These are phyloP conservation scores for Pichia sp. DNA, from an alignment of 1,139 yeast species.

Conservation along the genomic window DNA sequence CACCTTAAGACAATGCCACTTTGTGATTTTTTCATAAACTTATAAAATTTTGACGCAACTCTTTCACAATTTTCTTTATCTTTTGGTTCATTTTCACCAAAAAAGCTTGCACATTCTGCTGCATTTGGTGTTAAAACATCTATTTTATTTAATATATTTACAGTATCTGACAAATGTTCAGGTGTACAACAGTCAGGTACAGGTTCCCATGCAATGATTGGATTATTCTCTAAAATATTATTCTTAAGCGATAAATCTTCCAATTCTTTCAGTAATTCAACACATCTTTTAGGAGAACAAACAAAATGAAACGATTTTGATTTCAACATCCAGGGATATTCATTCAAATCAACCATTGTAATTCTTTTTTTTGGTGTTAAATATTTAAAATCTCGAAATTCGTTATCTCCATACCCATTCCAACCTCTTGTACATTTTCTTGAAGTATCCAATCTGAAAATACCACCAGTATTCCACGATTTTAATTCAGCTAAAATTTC, in stretches of 20 bases:
- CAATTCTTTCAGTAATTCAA: constrained; percentile 6
- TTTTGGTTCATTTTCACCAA: constrained; percentile 41
- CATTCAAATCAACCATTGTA: constrained; percentile 50
- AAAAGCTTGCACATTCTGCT: constrained; percentile 65
- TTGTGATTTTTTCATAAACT: constrained; percentile 32
- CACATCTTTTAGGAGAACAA: constrained; percentile 62
- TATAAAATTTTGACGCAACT: constrained; percentile 39
- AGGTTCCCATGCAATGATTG: constrained; percentile 74
- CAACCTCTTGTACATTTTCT: constrained; percentile 77
- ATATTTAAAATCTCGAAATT: constrained; percentile 52
- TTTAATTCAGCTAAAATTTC: constrained; percentile 40
- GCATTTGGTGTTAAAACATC: constrained; percentile 77
- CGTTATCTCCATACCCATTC: constrained; percentile 62
- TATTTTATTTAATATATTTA: constrained; percentile 39
- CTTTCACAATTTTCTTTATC: constrained; percentile 33
- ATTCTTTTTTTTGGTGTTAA: constrained; percentile 60
- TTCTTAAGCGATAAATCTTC: background rate
- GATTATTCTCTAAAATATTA: constrained; percentile 9
- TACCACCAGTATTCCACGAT: constrained; percentile 57
- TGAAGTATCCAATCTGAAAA: constrained; percentile 43
- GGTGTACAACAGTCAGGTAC: constrained; percentile 67
- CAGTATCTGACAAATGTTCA: constrained; percentile 39
- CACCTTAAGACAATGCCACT: constrained; percentile 58
- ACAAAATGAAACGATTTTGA: constrained; percentile 62
- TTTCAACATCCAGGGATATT: constrained; percentile 31